These are phyloP conservation scores for Mycena crocata DNA, from an alignment of 768 basidiomycete genomes.

Conservation along the genomic window DNA sequence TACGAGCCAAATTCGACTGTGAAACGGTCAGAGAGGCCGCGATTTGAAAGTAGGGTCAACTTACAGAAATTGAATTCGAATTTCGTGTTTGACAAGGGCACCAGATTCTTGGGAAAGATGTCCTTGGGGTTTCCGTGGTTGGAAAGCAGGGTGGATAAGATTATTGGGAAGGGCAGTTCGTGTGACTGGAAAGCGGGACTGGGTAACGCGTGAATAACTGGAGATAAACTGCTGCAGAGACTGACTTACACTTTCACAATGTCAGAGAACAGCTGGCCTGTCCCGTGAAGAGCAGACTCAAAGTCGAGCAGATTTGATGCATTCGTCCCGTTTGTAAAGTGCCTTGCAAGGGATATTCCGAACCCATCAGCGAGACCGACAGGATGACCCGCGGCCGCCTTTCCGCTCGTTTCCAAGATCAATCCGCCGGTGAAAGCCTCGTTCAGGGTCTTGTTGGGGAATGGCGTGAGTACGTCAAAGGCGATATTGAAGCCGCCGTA, in stretches of 20 bases:
- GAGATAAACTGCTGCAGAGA: conserved; percentile 6
- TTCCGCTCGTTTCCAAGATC: conserved; percentile 44
- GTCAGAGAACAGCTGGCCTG: conserved; percentile 48
- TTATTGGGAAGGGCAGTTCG: conserved; percentile 54
- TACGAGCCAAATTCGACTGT: conserved; percentile 55
- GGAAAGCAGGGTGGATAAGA: conserved; percentile 43
- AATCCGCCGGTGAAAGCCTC: conserved; percentile 35
- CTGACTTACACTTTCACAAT: conserved; percentile 48
- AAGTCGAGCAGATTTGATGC: conserved; percentile 41
- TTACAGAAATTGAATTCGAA: conserved; percentile 50
- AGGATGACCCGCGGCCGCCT: conserved; percentile 44
- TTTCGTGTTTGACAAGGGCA: conserved; percentile 47
- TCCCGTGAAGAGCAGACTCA: conserved; percentile 42
- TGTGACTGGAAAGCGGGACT: conserved; percentile 48
- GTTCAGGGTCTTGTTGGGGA: conserved; percentile 33
- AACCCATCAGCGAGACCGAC: conserved; percentile 22
- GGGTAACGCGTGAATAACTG: background rate
- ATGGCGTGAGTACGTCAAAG: conserved; percentile 40
- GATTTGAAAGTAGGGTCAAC: background rate
- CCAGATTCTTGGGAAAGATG: conserved; percentile 27
- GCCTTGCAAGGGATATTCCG: conserved; percentile 29
- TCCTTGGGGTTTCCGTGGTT: conserved; percentile 39
- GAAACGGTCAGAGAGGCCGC: background rate
- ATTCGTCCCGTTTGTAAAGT: conserved; percentile 47
- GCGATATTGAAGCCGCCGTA: conserved; percentile 52